These are phyloP conservation scores for Dorcoceras hygrometricum DNA, from an alignment of 257 asterid species.

Conservation along the genomic window DNA sequence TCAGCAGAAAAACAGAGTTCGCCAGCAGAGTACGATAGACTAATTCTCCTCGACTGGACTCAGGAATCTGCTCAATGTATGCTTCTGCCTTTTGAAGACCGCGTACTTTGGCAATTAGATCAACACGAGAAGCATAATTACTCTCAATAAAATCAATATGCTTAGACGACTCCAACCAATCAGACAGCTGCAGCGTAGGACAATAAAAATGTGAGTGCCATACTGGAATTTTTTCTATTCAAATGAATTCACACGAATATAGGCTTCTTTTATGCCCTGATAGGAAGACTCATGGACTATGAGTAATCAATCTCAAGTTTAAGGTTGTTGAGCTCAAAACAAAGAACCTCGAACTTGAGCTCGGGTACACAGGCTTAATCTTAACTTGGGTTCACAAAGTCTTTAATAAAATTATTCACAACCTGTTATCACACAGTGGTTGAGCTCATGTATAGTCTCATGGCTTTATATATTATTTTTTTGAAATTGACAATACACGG, in stretches of 20 bases:
- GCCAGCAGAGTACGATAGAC: conserved; percentile 68
- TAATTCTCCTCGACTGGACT: conserved; percentile 52
- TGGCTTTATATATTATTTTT: not conserved
- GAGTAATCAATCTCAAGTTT: not conserved
- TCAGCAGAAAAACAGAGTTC: conserved; percentile 34
- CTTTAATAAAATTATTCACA: not conserved
- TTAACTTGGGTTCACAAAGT: not conserved
- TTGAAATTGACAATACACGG: not conserved
- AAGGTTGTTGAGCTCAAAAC: not conserved
- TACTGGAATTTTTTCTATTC: not conserved
- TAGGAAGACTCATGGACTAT: no score
- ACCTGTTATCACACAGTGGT: not conserved
- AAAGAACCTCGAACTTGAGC: not conserved
- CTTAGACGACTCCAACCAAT: conserved; percentile 58
- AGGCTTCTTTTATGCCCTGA: not conserved
- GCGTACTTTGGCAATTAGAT: conserved; percentile 66
- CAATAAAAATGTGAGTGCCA: conserved; percentile 19
- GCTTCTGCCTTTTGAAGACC: conserved; percentile 58
- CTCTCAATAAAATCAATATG: conserved; percentile 43
- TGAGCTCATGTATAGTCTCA: not conserved
- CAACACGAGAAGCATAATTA: conserved; percentile 55
- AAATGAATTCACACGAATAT: not conserved
- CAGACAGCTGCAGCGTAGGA: conserved; percentile 57
- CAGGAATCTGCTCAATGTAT: conserved; percentile 50
- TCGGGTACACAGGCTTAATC: not conserved